Percentiles rank a stretch among this genome's conserved stretches.
Conservation (phyloP, 345 rosid species). For the Fremontodendron californicum region DNA sequence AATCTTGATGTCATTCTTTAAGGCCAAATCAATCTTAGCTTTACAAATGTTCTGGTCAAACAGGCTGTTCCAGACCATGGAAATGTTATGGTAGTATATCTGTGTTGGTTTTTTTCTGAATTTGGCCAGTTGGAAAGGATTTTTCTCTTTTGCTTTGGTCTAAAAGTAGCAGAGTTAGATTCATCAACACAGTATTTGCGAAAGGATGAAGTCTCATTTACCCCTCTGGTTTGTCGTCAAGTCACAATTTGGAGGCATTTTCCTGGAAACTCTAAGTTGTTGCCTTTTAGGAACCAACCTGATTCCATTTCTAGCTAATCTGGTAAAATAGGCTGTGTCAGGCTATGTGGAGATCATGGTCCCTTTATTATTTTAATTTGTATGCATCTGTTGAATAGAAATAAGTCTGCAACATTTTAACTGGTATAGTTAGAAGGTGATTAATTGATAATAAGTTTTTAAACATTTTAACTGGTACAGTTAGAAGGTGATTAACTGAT, state of each 20-base stretch:
- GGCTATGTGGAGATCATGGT: background rate
- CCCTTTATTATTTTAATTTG: background rate
- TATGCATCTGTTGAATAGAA: background rate
- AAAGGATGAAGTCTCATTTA: background rate
- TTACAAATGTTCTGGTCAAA: background rate
- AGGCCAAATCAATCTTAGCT: background rate
- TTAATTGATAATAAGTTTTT: background rate
- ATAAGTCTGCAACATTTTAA: background rate
- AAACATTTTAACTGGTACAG: background rate
- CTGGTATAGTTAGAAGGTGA: background rate
- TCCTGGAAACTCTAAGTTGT: background rate
- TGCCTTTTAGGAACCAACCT: background rate
- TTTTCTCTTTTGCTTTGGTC: background rate
- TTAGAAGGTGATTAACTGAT: background rate
- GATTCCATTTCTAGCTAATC: background rate
- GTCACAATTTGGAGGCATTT: background rate
- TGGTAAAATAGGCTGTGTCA: background rate
- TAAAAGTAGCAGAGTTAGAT: background rate
- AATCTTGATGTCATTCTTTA: background rate
- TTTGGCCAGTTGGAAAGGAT: background rate
- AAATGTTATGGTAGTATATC: background rate
- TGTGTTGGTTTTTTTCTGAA: background rate
- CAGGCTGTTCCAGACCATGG: background rate
- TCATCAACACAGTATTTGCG: background rate
- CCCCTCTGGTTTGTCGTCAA: background rate